Conservation (phyloP, 768 basidiomycete genomes). For the Ramaria sp. region DNA sequence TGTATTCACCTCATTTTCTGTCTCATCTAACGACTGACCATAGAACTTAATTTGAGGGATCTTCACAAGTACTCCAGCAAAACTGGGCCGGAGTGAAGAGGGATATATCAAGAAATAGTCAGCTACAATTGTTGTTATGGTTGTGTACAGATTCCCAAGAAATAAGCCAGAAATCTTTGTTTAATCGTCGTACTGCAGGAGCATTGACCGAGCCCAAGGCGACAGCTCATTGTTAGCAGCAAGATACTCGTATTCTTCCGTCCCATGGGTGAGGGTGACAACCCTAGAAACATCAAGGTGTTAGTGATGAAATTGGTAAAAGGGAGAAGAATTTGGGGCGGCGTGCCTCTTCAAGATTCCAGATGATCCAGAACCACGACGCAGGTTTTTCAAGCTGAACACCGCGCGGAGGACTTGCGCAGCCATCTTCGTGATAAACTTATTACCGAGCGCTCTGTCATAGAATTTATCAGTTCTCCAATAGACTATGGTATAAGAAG, state of each 20-base stretch:
- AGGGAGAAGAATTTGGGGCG: background rate
- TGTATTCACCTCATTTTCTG: no score
- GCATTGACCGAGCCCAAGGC: conserved; percentile 62
- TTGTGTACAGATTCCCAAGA: background rate
- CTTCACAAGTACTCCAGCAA: no score
- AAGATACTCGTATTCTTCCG: conserved; percentile 46
- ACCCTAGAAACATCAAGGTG: conserved; percentile 1
- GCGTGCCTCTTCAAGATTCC: conserved; percentile 46
- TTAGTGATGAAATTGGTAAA: background rate
- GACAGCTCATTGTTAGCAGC: conserved; percentile 34
- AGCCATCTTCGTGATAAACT: conserved; percentile 46
- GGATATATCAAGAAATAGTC: no score
- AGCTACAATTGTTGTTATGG: no score
- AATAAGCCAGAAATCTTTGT: background rate
- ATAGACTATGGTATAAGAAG: conserved; percentile 19
- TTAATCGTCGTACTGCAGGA: conserved; percentile 28
- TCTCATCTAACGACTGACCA: no score
- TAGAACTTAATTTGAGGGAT: no score
- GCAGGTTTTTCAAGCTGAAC: conserved; percentile 44
- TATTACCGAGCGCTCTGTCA: conserved; percentile 32
- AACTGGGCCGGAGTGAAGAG: no score
- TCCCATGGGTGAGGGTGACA: conserved; percentile 28
- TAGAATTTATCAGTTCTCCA: background rate
- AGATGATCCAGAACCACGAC: conserved; percentile 58
- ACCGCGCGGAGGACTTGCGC: conserved; percentile 54